Conservation (phyloP, 2,329 filamentous ascomycete genomes). For the Leptographium radiaticola region DNA sequence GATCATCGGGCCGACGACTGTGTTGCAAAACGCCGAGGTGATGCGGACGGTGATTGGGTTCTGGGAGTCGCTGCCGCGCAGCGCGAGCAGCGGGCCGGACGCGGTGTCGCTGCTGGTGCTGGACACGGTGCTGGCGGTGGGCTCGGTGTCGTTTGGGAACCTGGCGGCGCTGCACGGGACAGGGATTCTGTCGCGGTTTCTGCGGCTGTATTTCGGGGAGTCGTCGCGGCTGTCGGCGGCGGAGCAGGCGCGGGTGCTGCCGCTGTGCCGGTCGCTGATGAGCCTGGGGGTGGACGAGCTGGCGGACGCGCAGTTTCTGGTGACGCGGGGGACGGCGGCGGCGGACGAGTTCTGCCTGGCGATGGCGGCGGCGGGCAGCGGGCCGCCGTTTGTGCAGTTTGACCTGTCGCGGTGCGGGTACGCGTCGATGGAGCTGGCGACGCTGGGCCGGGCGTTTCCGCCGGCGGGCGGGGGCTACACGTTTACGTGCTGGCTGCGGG, state of each 20-base stretch:
- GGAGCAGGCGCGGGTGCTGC: constrained; percentile 48
- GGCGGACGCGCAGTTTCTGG: constrained; percentile 69
- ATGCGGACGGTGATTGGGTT: constrained; percentile 48
- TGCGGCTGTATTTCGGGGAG: constrained; percentile 45
- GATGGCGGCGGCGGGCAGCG: constrained; percentile 60
- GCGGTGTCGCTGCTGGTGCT: constrained; percentile 52
- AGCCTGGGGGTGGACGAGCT: constrained; percentile 64
- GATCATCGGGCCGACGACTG: constrained; percentile 37
- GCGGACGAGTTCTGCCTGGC: constrained; percentile 59
- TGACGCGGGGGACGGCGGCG: constrained; percentile 36
- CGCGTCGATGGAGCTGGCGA: constrained; percentile 79
- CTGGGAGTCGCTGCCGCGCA: constrained; percentile 48
- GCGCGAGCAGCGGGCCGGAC: constrained; percentile 21
- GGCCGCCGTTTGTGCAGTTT: constrained; percentile 82
- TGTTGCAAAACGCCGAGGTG: constrained; percentile 49
- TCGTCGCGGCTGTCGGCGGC: constrained; percentile 35
- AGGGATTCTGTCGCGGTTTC: constrained; percentile 53
- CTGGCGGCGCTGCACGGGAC: constrained; percentile 59
- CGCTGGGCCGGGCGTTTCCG: constrained; percentile 74
- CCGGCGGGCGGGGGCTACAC: constrained; percentile 77
- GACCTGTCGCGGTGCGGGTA: constrained; percentile 81
- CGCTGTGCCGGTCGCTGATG: constrained; percentile 58
- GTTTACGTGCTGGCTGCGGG: constrained; percentile 74
- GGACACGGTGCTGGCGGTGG: constrained; percentile 45
- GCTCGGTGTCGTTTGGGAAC: constrained; percentile 53